phyloP scores from a whole-genome alignment of 2,329 filamentous ascomycete genomes.

The Fusarium domesticum region DNA sequence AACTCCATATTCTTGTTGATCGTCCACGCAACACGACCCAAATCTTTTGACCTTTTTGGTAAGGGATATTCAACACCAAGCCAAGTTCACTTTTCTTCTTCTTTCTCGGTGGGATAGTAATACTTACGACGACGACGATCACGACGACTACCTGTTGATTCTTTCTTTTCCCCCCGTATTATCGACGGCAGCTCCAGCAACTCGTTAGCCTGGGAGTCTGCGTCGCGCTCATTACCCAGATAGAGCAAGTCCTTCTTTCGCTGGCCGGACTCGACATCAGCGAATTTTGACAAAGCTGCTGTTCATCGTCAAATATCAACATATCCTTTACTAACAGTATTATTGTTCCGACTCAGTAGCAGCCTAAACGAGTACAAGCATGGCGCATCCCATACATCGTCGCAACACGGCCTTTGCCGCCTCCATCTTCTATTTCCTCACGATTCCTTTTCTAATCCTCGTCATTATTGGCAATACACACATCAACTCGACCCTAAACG shows the following conservation, averaged over 20 bases:
- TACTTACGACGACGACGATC: neutral
- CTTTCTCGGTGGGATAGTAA: too few species aligned
- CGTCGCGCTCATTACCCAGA: too few species aligned
- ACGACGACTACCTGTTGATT: neutral
- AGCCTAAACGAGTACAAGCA: conserved; percentile 2
- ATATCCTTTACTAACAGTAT: too few species aligned
- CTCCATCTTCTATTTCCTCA: conserved; percentile 67
- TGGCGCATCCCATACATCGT: conserved; percentile 35
- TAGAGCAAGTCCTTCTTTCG: too few species aligned
- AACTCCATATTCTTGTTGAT: neutral
- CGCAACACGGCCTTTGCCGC: conserved; percentile 62
- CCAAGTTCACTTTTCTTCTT: too few species aligned
- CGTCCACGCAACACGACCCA: conserved; percentile 1
- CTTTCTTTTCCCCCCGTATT: neutral
- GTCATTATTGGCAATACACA: conserved; percentile 73
- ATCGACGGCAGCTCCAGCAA: neutral
- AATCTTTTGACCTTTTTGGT: too few species aligned
- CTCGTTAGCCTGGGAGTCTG: too few species aligned
- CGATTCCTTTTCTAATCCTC: conserved; percentile 75
- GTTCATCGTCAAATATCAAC: too few species aligned
- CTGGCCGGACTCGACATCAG: too few species aligned
- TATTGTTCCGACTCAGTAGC: neutral
- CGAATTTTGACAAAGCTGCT: too few species aligned
- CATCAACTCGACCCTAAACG: conserved; percentile 57
- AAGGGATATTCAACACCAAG: too few species aligned